Evolutionary conservation across 805 yeast species (phyloP).

Genomic region (Ogataea polymorpha): DNA sequence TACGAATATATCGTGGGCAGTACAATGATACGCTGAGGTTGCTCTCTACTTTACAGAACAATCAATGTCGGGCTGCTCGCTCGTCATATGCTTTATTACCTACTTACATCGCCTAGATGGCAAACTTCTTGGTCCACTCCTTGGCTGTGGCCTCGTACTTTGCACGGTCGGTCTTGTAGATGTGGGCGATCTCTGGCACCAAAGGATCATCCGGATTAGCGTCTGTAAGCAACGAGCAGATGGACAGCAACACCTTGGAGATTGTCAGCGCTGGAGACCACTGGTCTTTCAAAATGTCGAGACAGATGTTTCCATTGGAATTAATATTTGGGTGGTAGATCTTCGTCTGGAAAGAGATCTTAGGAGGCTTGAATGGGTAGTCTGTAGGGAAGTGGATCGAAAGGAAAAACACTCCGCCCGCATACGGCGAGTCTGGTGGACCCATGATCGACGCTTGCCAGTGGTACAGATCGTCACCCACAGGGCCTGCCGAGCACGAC

Average conservation of each 20-base stretch:
- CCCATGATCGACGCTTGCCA: constrained; percentile 99
- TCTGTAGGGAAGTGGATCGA: constrained; percentile 98
- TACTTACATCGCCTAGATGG: constrained; percentile 51
- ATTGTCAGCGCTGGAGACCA: constrained; percentile 99
- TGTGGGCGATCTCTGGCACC: constrained; percentile 97
- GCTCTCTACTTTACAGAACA: neutral
- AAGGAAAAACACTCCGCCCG: constrained; percentile 87
- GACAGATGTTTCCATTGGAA: constrained; percentile 92
- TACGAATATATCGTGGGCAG: neutral
- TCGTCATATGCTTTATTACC: constrained; percentile 11
- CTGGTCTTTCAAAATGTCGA: constrained; percentile 94
- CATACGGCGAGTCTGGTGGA: constrained; percentile 87
- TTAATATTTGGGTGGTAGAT: constrained; percentile 97
- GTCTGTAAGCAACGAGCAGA: constrained; percentile 93
- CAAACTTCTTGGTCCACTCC: constrained; percentile 98
- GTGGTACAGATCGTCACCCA: constrained; percentile 95
- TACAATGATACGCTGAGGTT: neutral
- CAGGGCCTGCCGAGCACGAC: constrained; percentile 98
- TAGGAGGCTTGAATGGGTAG: constrained; percentile 98
- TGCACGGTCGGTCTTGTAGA: constrained; percentile 89
- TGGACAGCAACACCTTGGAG: constrained; percentile 90
- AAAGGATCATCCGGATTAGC: constrained; percentile 99
- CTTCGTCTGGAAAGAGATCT: constrained; percentile 87
- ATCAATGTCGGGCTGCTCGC: constrained; percentile 2
- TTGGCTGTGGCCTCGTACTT: constrained; percentile 95